Conservation (phyloP, 1,139 yeast species). For the Lodderomyces oxycetoniae region DNA sequence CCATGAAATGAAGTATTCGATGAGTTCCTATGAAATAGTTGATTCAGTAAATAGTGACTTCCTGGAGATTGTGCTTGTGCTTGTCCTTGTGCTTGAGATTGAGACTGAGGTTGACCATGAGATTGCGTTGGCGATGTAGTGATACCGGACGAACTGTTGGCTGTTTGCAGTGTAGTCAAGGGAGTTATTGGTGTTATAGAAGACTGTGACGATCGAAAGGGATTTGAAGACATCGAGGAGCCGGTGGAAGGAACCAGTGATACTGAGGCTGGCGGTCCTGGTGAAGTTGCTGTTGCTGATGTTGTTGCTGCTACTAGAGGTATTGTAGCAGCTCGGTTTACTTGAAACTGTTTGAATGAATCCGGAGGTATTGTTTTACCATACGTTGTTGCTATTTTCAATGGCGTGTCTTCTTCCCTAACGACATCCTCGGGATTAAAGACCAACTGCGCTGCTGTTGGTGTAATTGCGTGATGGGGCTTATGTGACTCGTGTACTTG, state of each 20-base stretch:
- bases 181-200: slow-evolving; percentile 4
- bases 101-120: slow-evolving; percentile 4
- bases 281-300: slow-evolving; percentile 1
- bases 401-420: slow-evolving; percentile 6
- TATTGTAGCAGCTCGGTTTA: too few species aligned
- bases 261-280: neutral
- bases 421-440: slow-evolving; percentile 2
- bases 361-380: slow-evolving; percentile 7
- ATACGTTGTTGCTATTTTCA: slow-evolving; percentile 9
- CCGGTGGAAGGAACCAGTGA: slow-evolving; percentile 2
- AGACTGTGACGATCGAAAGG: too few species aligned
- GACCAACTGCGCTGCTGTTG: neutral
- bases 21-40: slow-evolving; percentile 10
- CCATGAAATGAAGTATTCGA: neutral
- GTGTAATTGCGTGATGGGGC: neutral
- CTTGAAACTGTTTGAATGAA: slow-evolving; percentile 5
- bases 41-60: slow-evolving; percentile 8
- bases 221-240: neutral
- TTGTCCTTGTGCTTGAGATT: slow-evolving; percentile 6
- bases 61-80: slow-evolving; percentile 10
- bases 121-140: too few species aligned
- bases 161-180: neutral
- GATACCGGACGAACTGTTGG: slow-evolving; percentile 1
- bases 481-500: neutral
- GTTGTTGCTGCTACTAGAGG: too few species aligned